Base-by-base conservation (phyloP, 306 rosid genomes). In the Cucurbita ficifolia region DNA sequence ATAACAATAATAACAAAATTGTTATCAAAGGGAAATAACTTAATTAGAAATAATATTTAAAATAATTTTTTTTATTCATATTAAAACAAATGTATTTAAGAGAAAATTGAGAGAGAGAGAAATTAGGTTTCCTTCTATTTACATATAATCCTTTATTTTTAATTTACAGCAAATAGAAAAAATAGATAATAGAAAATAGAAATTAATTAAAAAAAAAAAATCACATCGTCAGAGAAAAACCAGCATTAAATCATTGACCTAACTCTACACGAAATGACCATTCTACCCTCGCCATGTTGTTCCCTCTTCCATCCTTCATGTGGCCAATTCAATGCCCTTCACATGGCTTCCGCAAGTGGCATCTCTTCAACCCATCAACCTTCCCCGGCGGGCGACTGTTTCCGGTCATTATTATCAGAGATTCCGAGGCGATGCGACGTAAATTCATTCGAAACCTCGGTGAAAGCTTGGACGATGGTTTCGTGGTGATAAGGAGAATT, bases 361-460 rank as follows among this genome's bases (percentile, higher is more conserved):
- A 8, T 35, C 54, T 49, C 33, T 29, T 29, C 33, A 29, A 19
- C 16, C 24, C 54, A 10, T 69, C 74, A 21, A 21, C 42, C 51
- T 19, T 35, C 49, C 0, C 43, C 72, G 53, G 38, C 63, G 17
- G 63, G 29, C 39, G n/a, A 36, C 22, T 21, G 6, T 49, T 45
- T 45, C 56, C 50, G 11, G 17, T 12, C 74, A 2, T 22, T 7
- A 24, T 46, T 11, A 16, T 46, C 3, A 10, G 63, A 72, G 53
- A 19, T 72, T 51, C 40, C 6, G n/a, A 82, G 71, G 58, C 73
- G 73, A 17, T 83, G 82, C 2, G 92, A 82, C 70, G 81, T 84
- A 35, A 93, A 88, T 0, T 88, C 94, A 38, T 93, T 84, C 92
- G 93, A 90, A 79, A 93, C 90, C 79, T 88, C 94, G 29, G 89